Conservation (phyloP, 305 asterid species). For the Stenogyne calaminthoides region DNA sequence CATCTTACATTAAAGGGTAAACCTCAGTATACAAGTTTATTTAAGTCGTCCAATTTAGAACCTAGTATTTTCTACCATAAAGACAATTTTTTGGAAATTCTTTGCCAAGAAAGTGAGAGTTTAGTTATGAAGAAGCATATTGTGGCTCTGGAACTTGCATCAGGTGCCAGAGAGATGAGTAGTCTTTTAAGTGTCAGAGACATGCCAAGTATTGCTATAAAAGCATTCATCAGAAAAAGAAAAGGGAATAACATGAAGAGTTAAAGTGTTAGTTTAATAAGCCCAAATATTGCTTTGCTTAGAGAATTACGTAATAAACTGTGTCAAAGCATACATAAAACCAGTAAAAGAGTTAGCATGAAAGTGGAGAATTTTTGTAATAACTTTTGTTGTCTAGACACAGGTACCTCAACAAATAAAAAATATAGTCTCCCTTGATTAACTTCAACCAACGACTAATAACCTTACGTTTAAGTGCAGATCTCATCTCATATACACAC, state of each 20-base stretch:
- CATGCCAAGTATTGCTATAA: neutral
- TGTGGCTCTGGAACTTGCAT: neutral
- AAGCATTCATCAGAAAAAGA: neutral
- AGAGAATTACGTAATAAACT: slow-evolving; percentile 1
- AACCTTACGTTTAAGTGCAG: neutral
- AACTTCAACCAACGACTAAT: neutral
- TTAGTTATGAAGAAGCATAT: neutral
- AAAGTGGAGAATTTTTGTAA: neutral
- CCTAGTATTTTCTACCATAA: slow-evolving; percentile 8
- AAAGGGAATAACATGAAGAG: neutral
- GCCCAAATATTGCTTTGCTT: neutral
- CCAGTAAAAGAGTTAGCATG: neutral
- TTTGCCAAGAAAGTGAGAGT: neutral
- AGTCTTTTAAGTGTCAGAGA: neutral
- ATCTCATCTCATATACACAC: neutral
- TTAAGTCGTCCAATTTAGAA: slow-evolving; percentile 1
- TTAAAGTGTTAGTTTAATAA: neutral
- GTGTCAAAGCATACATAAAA: neutral
- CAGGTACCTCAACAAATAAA: neutral
- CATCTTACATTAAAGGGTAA: neutral
- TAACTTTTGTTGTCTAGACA: neutral
- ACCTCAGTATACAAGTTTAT: neutral
- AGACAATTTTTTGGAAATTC: neutral
- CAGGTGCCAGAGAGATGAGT: neutral
- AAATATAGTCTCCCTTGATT: slow-evolving; percentile 2